phyloP scores from a whole-genome alignment of 345 rosid species.

The Stellera chamaejasme region DNA sequence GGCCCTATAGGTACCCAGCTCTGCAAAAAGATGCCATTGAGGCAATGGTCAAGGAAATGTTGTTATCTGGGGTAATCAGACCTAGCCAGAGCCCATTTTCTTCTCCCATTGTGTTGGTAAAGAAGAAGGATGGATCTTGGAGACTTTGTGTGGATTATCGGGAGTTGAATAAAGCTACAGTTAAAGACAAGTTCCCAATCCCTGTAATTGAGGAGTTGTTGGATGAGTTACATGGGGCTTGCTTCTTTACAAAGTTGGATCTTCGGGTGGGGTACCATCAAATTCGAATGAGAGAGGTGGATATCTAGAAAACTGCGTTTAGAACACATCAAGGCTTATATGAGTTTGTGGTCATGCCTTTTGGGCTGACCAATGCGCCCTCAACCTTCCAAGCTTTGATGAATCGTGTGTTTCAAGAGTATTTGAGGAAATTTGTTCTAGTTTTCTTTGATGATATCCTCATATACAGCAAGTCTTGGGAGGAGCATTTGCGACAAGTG shows the following conservation, averaged over 20 bases:
- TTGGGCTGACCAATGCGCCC: background rate
- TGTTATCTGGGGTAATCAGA: no score
- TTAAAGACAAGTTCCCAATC: slow-evolving; percentile 1
- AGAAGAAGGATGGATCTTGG: no score
- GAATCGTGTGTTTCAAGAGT: background rate
- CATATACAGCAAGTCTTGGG: background rate
- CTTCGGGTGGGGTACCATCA: no score
- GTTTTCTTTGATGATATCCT: background rate
- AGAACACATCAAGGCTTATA: background rate
- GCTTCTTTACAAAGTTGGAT: background rate
- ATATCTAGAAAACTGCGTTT: background rate
- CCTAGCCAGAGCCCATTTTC: no score
- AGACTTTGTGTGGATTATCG: no score
- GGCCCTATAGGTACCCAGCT: no score
- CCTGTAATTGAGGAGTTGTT: background rate
- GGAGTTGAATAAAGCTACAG: background rate
- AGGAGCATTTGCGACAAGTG: background rate
- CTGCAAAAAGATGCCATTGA: no score
- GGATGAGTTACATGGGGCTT: background rate
- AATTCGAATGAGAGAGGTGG: background rate
- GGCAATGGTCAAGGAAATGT: no score
- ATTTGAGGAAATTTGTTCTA: background rate
- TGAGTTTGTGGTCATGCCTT: background rate
- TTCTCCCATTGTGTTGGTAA: no score
- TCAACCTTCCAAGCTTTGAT: background rate